These are phyloP conservation scores for Fusarium xyrophilum DNA, from an alignment of 2,329 filamentous ascomycete genomes.

Conservation along the genomic window DNA sequence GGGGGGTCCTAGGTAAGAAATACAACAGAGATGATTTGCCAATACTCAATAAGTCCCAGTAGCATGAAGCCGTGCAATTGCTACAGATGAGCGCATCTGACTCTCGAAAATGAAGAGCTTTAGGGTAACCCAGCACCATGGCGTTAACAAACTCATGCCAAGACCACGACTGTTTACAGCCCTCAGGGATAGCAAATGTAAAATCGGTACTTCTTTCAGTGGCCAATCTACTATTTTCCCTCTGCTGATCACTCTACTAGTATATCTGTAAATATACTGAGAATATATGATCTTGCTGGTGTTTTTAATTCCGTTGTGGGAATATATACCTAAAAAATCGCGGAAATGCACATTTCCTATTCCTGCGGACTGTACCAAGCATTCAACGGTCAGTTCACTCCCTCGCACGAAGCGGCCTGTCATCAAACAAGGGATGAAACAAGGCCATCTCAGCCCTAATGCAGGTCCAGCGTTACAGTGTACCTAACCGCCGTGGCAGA, in stretches of 20 bases:
- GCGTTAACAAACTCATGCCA: not conserved
- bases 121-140: not conserved
- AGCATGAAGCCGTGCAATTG: not conserved
- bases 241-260: too few relatives aligned
- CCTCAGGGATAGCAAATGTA: too few relatives aligned
- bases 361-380: too few relatives aligned
- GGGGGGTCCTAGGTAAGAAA: accelerated
- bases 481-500: conserved; percentile 15
- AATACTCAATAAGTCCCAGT: accelerated
- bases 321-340: too few relatives aligned
- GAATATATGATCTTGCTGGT: too few relatives aligned
- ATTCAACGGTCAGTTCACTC: conserved; percentile 17
- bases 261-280: too few relatives aligned
- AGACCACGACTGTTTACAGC: conserved; percentile 9
- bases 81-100: not conserved
- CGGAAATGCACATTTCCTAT: too few relatives aligned
- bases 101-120: not conserved
- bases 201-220: too few relatives aligned
- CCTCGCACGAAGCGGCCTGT: not conserved
- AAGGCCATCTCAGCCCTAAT: not conserved
- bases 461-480: conserved; percentile 15
- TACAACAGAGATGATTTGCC: not conserved
- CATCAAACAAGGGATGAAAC: conserved; percentile 17
- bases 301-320: too few relatives aligned
- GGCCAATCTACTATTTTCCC: too few relatives aligned